Base-by-base conservation (phyloP, 768 basidiomycete species). In the Sutorius australiensis region DNA sequence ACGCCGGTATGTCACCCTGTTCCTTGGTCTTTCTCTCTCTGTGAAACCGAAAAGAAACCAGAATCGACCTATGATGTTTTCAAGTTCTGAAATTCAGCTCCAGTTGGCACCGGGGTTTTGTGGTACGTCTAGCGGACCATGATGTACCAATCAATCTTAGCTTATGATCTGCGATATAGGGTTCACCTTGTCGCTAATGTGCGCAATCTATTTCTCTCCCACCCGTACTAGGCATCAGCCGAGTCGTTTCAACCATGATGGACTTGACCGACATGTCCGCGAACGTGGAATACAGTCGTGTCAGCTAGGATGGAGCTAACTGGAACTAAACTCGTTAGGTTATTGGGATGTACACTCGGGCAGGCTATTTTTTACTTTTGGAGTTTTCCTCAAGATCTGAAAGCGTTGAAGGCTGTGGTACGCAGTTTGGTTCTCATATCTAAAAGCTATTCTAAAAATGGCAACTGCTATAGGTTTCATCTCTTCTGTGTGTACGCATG, bases 271-370 rank as follows among this genome's bases (percentile, higher is more conserved):
- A 21, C 40, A 21, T 46, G 33, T 31, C 42, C 6, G 19, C 17
- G 14, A 45, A 17, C 34, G 3, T 33, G 48, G 24, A 28, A 27
- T 16, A 9, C 31, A 46, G 41, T 12, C 21, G 31, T 32, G 38
- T 6, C 16, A 36, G 24, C 24, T 36, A 17, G 34, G 46, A 28
- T 13, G 16, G 5, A 17, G 21, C 50, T 54, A 10, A 53, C 24
- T 7, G 14, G 7, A 16, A 21, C 5, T 10, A 5, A 19, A 13
- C n/a, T 13, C 0, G 2, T 12, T 16, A 60, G 58, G 48, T 32
- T 59, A 16, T 55, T 45, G 9, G 58, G 58, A 5, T 60, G 58
- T 19, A 51, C 48, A 13, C 6, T 60, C 0, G 58, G 58, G 1
- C 58, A 55, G 32, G 44, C 40, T n/a, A 28, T 48, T 3, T 48